A percentile compares a stretch with the other conserved stretches of the same genome.
Evolutionary conservation across 2,329 filamentous ascomycete species (phyloP).

Genomic region (Venturia carpophila): DNA sequence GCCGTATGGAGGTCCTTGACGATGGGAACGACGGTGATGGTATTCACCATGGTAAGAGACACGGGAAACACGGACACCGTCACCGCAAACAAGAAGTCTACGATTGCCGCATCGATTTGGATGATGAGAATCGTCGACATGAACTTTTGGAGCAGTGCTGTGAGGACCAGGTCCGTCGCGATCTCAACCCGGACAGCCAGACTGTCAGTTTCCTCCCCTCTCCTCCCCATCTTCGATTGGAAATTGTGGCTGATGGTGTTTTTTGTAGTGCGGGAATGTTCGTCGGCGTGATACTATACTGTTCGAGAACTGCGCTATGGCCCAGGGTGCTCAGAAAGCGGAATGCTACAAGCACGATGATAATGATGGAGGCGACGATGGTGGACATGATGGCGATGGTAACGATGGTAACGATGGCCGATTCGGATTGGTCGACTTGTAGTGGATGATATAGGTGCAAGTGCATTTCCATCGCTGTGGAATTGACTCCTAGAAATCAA

Average conservation of each 20-base stretch:
- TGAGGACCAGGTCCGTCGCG: slow-evolving; percentile 1
- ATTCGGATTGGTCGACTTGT: slow-evolving; percentile 5
- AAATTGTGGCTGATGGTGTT: neutral
- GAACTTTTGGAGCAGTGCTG: slow-evolving; percentile 14
- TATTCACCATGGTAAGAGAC: neutral
- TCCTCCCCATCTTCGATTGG: no score
- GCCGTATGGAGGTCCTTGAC: neutral
- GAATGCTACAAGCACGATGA: slow-evolving; percentile 9
- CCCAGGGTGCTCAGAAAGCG: slow-evolving; percentile 8
- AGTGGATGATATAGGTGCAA: no score
- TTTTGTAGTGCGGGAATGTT: slow-evolving; percentile 5
- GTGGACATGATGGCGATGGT: neutral
- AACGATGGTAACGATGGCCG: neutral
- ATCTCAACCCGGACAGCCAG: neutral
- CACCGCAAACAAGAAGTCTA: slow-evolving; percentile 1
- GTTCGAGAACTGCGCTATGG: slow-evolving; percentile 13
- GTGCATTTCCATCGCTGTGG: no score
- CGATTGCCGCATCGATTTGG: slow-evolving; percentile 14
- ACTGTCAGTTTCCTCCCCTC: neutral
- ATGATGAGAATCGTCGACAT: slow-evolving; percentile 6
- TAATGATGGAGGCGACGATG: neutral
- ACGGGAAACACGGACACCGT: slow-evolving; percentile 13
- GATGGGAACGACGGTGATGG: neutral
- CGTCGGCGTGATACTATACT: neutral
- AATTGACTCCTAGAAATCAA: neutral